A percentile compares a stretch with the other conserved stretches of the same genome.
Conservation (phyloP, 495 filamentous ascomycete genomes). For the Jackrogersella minutella region DNA sequence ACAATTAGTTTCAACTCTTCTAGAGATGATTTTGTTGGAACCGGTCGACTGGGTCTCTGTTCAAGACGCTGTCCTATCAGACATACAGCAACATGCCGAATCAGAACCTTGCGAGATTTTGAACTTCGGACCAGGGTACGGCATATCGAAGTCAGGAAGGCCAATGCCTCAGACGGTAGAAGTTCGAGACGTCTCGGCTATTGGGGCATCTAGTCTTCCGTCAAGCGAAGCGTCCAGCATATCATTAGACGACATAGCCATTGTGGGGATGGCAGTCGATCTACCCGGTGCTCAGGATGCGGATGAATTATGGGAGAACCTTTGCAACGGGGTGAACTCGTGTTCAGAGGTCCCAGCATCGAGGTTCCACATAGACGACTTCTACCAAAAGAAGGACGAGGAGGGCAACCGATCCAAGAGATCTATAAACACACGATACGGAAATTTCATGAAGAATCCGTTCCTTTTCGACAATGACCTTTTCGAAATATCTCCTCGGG, state of each 20-base stretch:
- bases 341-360: slow-evolving; percentile 1
- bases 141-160: not conserved
- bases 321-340: slow-evolving; percentile 4
- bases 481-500: slow-evolving; percentile 53
- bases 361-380: slow-evolving; percentile 4
- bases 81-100: not conserved
- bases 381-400: slow-evolving; percentile 6
- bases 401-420: not conserved
- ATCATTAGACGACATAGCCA: slow-evolving; percentile 2
- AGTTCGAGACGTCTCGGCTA: not conserved
- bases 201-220: not conserved
- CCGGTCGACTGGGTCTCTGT: not conserved
- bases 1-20: not conserved
- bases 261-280: slow-evolving; percentile 1
- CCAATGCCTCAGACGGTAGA: not conserved
- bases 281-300: not conserved
- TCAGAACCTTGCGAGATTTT: not conserved
- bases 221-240: not conserved
- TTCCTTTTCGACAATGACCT: slow-evolving; percentile 57
- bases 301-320: slow-evolving; percentile 1
- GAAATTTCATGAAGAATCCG: slow-evolving; percentile 7
- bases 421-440: slow-evolving; percentile 2
- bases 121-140: not conserved
- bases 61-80: not conserved
- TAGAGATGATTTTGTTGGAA: slow-evolving; percentile 1